Base-by-base conservation (phyloP, 305 asterid genomes). In the Fraxinus nigra region DNA sequence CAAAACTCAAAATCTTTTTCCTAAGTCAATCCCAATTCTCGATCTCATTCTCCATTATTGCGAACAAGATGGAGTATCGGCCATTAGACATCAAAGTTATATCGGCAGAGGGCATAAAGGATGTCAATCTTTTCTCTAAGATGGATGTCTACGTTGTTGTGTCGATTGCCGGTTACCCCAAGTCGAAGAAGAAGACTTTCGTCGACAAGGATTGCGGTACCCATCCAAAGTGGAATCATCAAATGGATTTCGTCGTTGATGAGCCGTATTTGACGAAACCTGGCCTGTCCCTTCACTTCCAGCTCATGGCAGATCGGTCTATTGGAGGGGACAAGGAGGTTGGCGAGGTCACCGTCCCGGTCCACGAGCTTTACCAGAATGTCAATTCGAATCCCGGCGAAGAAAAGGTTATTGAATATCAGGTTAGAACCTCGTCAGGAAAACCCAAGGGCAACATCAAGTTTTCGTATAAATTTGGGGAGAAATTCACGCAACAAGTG, bases 81-180 rank as follows among this genome's bases (percentile, higher is more conserved):
- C 89, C 90, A 3, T 61, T 95, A 75, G 89, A 93, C 35, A 59
- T 95, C 79, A 92, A 90, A 78, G 46, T 95, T 54, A 81, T 86
- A 3, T 93, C 94, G 7, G 97, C 97, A 2, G 89, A 92, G 0
- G 97, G 88, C n/a, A 18, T 95, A 51, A 93, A 95, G 84, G 84
- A 91, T 82, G 92, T 92, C 46, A 91, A 87, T 51, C 16, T 76
- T 14, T 90, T 95, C 82, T 85, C 88, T 0, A 91, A 87, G 65
- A 94, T 92, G 97, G 93, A 89, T 76, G 93, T 92, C 35, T 93
- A 90, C 84, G 94, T 85, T 13, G 94, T 88, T 73, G 92, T 90
- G 6, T 87, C 87, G 1, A 51, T 95, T 37, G 81, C 87, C 30
- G 98, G 97, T 1, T 85, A 88, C 77, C 89, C 92, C 5, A 89